Evolutionary conservation across 257 asterid species (phyloP).

Genomic region (Rehmannia glutinosa): DNA sequence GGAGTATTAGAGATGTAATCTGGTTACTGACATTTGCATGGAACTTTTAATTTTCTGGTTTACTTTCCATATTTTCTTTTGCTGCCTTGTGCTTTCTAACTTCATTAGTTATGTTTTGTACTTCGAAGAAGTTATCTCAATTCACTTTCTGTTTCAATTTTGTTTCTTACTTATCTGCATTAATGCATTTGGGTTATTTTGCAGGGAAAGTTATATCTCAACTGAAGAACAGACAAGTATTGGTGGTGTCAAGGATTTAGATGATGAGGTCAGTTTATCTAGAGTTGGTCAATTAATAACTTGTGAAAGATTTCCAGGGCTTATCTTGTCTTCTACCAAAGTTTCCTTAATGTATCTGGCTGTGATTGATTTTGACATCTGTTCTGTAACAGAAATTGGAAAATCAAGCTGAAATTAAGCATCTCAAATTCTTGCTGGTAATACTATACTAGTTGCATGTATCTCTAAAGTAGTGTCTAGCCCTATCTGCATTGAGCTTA

Average conservation of each 20-base stretch:
- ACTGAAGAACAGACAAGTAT: conserved; percentile 25
- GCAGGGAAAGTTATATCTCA: conserved; percentile 35
- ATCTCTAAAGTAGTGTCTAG: no score
- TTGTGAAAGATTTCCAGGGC: conserved; percentile 13
- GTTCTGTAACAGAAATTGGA: conserved; percentile 30
- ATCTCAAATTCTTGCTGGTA: conserved; percentile 82
- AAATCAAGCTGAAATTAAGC: conserved; percentile 49
- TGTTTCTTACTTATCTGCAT: conserved; percentile 16
- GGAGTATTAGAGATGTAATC: neutral
- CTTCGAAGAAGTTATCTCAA: neutral
- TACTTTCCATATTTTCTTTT: neutral
- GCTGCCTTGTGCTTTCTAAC: neutral
- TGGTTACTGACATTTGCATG: neutral
- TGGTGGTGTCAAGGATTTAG: conserved; percentile 25
- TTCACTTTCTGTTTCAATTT: neutral
- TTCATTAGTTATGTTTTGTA: neutral
- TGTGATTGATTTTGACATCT: conserved; percentile 6
- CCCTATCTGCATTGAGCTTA: neutral
- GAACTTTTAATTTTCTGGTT: neutral
- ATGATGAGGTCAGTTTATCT: conserved; percentile 42
- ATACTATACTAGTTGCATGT: conserved; percentile 13
- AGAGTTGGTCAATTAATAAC: conserved; percentile 8
- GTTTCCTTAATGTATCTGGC: neutral
- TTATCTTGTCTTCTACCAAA: neutral
- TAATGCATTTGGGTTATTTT: conserved; percentile 13